Evolutionary conservation across 139 green algal genomes (phyloP), one percentile per base, ranked within the genome.

Genomic region (Trebouxia sp.): DNA sequence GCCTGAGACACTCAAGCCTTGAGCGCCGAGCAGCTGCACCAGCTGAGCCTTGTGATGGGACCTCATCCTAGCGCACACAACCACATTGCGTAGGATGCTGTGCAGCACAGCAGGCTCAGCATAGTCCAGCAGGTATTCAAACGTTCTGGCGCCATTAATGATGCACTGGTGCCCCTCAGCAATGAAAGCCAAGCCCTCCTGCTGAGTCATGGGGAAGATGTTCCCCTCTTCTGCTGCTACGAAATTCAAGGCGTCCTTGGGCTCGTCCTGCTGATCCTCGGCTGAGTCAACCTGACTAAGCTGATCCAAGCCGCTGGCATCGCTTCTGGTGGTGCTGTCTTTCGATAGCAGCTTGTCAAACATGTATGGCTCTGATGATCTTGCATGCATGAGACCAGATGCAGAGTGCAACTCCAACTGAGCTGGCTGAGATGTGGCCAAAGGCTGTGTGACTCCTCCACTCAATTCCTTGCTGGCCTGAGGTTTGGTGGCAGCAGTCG

Each of bases 41-140:
- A 72, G 35, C 20, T 72, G 62, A 45, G 62, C 32, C 32, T 72
- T 72, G 9, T 72, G 62, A 6, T 72, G 62, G 2, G 62, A 43
- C 35, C 32, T 72, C 62, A 72, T 72, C 0, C 62, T 32, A 0
- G 62, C 62, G 26, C 62, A 72, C 32, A 72, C 62, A 30, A 35
- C 62, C 35, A 72, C 62, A 72, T 72, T 72, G 62, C 37, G 62
- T 35, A 72, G 62, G 32, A 72, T 35, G 12, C 32, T 72, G n/a
- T 72, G 32, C 62, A 72, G 35, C 32, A 72, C 42, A 0, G 35
- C 5, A 45, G 62, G 62, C 15, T 72, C 62, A 72, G 62, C 62
- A 43, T 45, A 35, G 12, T 45, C 12, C 8, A 72, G 28, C 15
- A 72, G 35, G 62, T 72, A 41, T 10, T 72, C 62, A 30, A 72